Conservation (phyloP, 345 rosid species). For the Euphorbia peplus region DNA sequence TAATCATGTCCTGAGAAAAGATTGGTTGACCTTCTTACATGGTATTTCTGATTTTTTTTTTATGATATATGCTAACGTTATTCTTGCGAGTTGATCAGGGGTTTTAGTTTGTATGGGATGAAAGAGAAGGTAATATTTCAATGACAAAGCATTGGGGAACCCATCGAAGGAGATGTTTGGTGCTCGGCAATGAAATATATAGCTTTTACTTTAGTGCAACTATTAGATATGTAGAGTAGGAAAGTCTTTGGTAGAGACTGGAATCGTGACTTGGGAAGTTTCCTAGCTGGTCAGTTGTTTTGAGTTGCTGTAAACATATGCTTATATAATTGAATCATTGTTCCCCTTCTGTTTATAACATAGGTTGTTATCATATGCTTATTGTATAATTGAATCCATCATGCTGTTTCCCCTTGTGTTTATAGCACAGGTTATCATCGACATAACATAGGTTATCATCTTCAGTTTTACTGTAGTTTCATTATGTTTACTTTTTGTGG, state of each 20-base stretch:
- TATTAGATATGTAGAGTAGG: not conserved
- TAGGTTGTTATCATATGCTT: not conserved
- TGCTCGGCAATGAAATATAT: constrained; percentile 11
- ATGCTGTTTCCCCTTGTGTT: not conserved
- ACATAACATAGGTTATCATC: too few species aligned
- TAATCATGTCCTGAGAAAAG: not conserved
- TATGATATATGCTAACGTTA: constrained; percentile 21
- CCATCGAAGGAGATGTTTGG: constrained; percentile 24
- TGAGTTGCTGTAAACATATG: constrained; percentile 8
- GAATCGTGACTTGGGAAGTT: not conserved
- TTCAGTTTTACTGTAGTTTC: too few species aligned
- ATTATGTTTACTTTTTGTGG: too few species aligned
- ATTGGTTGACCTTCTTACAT: not conserved
- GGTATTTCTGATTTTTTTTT: not conserved
- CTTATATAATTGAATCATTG: not conserved
- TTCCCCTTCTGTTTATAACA: not conserved
- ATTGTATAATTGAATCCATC: constrained; percentile 1
- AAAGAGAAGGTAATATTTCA: constrained; percentile 16
- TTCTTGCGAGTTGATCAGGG: constrained; percentile 34
- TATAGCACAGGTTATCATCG: not conserved
- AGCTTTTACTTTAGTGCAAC: not conserved
- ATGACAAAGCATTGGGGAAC: constrained; percentile 18
- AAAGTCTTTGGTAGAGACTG: not conserved
- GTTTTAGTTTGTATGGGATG: constrained; percentile 28
- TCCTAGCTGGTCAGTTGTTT: constrained; percentile 1